These are phyloP conservation scores for Ocimum tenuiflorum DNA, from an alignment of 257 asterid genomes.

Conservation along the genomic window DNA sequence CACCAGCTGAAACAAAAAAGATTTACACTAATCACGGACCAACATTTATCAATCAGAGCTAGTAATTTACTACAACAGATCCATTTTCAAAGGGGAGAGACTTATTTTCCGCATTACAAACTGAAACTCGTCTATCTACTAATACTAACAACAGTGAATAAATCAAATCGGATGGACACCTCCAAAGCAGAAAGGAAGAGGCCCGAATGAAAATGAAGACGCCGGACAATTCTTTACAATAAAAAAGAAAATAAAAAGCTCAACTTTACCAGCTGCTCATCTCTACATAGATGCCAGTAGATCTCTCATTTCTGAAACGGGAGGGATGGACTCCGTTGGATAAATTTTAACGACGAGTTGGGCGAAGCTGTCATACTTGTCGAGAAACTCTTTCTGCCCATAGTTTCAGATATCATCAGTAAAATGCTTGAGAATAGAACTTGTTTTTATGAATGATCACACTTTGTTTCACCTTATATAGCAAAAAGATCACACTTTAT, in stretches of 20 bases:
- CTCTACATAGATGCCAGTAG: slow-evolving; percentile 33
- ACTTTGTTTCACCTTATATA: no score
- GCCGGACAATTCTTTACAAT: slow-evolving; percentile 9
- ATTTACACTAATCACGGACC: neutral
- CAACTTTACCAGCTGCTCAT: slow-evolving; percentile 9
- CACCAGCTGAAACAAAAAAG: neutral
- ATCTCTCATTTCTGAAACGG: slow-evolving; percentile 60
- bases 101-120: neutral
- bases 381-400: slow-evolving; percentile 86
- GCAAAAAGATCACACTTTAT: neutral
- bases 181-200: no score
- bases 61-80: neutral
- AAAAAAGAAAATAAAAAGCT: neutral
- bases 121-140: slow-evolving; percentile 3
- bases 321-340: slow-evolving; percentile 69
- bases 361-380: slow-evolving; percentile 90
- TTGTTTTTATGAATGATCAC: no score
- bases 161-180: slow-evolving; percentile 18
- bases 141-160: slow-evolving; percentile 3
- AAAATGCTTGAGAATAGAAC: neutral
- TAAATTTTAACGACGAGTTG: slow-evolving; percentile 80
- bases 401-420: slow-evolving; percentile 18
- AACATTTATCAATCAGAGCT: neutral
- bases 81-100: neutral
- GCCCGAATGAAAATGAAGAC: neutral